A percentile compares a stretch with the other conserved stretches of the same genome.
These are phyloP conservation scores for Murraya koenigii DNA, from an alignment of 345 rosid species.

Conservation along the genomic window DNA sequence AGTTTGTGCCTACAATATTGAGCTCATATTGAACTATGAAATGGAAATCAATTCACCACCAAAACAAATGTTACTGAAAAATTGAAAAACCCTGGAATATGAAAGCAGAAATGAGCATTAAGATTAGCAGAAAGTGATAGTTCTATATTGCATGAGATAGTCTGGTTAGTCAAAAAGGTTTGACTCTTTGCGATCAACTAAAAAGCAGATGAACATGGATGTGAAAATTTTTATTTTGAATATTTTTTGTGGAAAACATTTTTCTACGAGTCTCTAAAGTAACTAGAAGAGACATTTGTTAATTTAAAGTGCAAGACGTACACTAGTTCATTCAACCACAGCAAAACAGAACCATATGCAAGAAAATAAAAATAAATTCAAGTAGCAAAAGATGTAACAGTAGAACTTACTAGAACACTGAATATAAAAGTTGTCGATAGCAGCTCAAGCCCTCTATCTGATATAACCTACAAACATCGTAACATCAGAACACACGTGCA, in stretches of 20 bases:
- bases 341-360: constrained; percentile 1
- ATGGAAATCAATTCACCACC: not conserved
- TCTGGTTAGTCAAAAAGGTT: not conserved
- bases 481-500: not conserved
- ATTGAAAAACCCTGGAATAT: not conserved
- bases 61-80: not conserved
- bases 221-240: not conserved
- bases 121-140: constrained; percentile 4
- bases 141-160: not conserved
- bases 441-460: constrained; percentile 83
- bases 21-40: not conserved
- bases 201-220: not conserved
- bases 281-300: not conserved
- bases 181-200: not conserved
- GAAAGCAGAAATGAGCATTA: not conserved
- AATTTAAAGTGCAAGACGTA: not conserved
- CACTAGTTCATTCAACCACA: not conserved
- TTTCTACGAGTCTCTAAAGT: not conserved
- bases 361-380: not conserved
- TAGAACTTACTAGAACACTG: constrained; percentile 65
- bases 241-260: not conserved
- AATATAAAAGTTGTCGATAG: constrained; percentile 71
- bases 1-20: not conserved
- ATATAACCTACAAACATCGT: constrained; percentile 51
- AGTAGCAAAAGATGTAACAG: not conserved